phyloP scores from a whole-genome alignment of 257 asterid species.

The Solanum chilense region DNA sequence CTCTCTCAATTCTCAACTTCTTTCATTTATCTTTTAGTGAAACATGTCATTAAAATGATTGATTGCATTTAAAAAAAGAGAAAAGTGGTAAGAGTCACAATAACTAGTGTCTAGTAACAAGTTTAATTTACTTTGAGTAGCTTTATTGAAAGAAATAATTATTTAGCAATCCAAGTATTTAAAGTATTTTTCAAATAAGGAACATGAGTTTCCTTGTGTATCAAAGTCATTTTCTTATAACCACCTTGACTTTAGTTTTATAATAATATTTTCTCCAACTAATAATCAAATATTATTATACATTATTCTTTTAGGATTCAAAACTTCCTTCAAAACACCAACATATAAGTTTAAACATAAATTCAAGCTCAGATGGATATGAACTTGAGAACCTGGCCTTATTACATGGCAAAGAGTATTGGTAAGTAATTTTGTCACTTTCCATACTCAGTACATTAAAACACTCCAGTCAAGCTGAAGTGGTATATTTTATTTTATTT shows the following conservation, averaged over 20 bases:
- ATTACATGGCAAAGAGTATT: neutral
- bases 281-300: neutral
- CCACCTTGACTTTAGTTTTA: neutral
- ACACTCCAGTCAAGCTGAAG: neutral
- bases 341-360: no score
- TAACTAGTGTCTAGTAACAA: no score
- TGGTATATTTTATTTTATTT: neutral
- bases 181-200: neutral
- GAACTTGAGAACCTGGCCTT: neutral
- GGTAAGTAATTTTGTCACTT: neutral
- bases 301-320: neutral
- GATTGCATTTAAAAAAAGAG: no score
- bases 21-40: no score
- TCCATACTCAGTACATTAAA: neutral
- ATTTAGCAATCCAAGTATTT: neutral
- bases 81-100: no score
- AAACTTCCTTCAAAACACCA: neutral
- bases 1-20: no score
- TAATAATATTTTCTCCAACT: neutral
- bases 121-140: neutral
- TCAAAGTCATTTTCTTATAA: neutral
- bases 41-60: no score
- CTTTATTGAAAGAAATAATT: no score
- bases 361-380: neutral
- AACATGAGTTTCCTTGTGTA: neutral